These are phyloP conservation scores for Nemania sp. DNA, from an alignment of 2,329 filamentous ascomycete species.

Conservation along the genomic window DNA sequence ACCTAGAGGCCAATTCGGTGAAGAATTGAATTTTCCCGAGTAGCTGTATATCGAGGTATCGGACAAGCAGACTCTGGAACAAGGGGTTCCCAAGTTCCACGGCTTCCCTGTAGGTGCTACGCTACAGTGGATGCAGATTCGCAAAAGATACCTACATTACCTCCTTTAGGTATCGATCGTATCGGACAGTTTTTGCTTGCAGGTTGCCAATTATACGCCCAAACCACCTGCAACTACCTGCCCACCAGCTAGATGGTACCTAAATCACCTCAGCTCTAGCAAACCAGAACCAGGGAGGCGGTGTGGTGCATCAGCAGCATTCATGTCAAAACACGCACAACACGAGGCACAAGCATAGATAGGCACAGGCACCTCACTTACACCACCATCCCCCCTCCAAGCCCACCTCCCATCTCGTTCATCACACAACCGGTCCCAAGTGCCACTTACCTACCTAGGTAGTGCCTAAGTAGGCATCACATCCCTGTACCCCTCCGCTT, in stretches of 20 bases:
- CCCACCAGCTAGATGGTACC: neutral
- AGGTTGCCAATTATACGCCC: neutral
- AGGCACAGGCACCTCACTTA: no score
- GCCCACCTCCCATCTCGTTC: no score
- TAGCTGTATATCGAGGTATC: neutral
- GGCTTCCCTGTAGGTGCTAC: slow-evolving; percentile 8
- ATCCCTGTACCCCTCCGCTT: no score
- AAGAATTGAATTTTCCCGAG: slow-evolving; percentile 1
- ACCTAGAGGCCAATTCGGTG: neutral
- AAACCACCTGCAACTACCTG: no score
- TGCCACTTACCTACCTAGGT: neutral
- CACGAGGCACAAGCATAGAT: no score
- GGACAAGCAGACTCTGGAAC: neutral
- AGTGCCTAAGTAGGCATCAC: neutral
- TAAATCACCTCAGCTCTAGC: slow-evolving; percentile 6
- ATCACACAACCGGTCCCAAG: no score
- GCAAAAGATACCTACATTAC: neutral
- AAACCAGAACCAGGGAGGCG: neutral
- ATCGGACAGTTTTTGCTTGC: neutral
- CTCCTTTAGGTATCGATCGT: no score
- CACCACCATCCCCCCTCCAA: no score
- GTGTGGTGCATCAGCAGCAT: no score
- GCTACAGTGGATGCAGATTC: slow-evolving; percentile 21
- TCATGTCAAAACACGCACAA: no score
- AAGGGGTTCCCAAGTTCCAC: slow-evolving; percentile 22